Conservation (phyloP, 2,329 filamentous ascomycete genomes). For the Pleoardoris graminearum region DNA sequence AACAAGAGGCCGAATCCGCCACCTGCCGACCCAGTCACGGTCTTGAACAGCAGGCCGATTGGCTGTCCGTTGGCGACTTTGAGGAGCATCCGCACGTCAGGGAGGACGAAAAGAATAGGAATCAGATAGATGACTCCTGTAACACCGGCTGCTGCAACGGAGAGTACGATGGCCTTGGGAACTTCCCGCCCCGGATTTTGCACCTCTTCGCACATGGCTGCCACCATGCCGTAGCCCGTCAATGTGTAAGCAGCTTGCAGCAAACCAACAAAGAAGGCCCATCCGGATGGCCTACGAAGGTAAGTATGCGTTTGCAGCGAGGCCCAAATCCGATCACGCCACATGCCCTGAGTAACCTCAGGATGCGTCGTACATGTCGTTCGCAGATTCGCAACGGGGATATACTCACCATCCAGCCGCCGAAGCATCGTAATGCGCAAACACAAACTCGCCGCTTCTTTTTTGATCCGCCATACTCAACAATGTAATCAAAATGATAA, state of each 20-base stretch:
- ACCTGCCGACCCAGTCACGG: conserved; percentile 69
- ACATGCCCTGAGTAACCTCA: too few species aligned
- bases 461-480: conserved; percentile 62
- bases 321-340: too few species aligned
- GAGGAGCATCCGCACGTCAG: conserved; percentile 66
- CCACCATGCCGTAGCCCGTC: conserved; percentile 70
- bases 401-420: conserved; percentile 61
- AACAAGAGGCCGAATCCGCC: conserved; percentile 78
- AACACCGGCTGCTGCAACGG: conserved; percentile 67
- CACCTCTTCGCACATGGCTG: conserved; percentile 73
- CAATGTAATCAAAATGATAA: conserved; percentile 70
- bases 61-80: conserved; percentile 72
- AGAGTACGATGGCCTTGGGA: conserved; percentile 71
- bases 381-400: too few species aligned
- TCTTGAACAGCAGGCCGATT: conserved; percentile 75
- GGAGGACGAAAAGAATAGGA: conserved; percentile 75
- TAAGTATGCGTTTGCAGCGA: background rate
- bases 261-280: conserved; percentile 73
- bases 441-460: conserved; percentile 66
- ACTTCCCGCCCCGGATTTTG: conserved; percentile 70
- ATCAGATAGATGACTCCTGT: conserved; percentile 71
- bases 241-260: conserved; percentile 66
- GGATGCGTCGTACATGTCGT: too few species aligned
- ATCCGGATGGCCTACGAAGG: conserved; percentile 61
- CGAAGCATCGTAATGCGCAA: conserved; percentile 68